Evolutionary conservation across 116 monocot genomes (phyloP), one percentile per base, ranked within the genome.

Genomic region (Thalassia testudinum): DNA sequence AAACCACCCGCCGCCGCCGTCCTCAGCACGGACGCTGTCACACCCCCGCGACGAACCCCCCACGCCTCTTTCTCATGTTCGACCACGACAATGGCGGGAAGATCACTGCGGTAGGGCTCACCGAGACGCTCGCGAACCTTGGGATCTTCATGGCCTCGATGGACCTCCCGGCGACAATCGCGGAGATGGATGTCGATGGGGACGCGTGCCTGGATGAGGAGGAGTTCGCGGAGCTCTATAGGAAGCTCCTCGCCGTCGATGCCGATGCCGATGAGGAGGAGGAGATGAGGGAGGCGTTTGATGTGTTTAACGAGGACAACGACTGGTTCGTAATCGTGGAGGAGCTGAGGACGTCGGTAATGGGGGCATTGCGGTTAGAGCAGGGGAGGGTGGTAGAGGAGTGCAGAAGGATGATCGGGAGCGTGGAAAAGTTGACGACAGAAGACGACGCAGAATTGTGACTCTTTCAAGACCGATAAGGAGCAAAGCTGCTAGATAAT

Each of bases 391-490:
- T 21, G 14, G 23, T 63, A 10, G 70, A 64, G 24, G 57, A 59
- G 5, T 82, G 78, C 54, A 6, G 50, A 30, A 20, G 26, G 58
- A 82, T 82, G 82, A 71, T 82, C 38, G 45, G 21, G 0, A 29
- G 22, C 0, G 47, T 21, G 76, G 54, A 61, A 93, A 89, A 53
- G 10, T 18, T 61, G 61, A 77, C 48, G 71, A 67, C 24, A 77
- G 53, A 59, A 85, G 72, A 73, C 56, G 65, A 28, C 64, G 58
- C 44, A 85, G 57, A 63, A 24, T 52, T 61, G 53, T 64, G 56
- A 69, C 55, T 60, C 54, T 97, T 45, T 79, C 62, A 21, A 69
- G 95, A 30, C 95, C 95, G 61, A 89, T 97, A 77, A 78, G 95
- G 43, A 68, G 44, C n/a, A 19, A 21, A 52, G 7, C 15, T 34